Evolutionary conservation across 2,329 filamentous ascomycete species (phyloP).

Genomic region (Daldinia sp.): DNA sequence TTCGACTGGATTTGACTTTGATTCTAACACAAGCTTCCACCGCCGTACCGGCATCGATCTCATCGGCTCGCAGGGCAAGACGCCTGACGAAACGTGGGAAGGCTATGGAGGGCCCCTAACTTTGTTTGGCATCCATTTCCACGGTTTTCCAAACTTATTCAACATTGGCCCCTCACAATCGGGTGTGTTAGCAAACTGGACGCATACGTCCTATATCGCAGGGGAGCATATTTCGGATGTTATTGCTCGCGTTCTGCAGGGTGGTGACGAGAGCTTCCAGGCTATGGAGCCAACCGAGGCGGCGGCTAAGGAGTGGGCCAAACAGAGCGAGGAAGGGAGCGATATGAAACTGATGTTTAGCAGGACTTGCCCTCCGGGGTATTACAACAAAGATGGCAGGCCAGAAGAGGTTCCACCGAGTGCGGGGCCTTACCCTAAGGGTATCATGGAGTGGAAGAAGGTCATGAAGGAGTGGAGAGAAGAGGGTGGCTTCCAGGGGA

Average conservation of each 20-base stretch:
- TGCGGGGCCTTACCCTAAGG: background rate
- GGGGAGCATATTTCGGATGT: background rate
- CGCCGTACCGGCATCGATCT: background rate
- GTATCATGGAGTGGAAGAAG: slow-evolving; percentile 1
- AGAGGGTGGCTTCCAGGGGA: background rate
- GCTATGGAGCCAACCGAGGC: background rate
- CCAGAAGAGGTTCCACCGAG: background rate
- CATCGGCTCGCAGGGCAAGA: background rate
- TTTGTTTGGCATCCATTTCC: background rate
- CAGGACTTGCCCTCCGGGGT: background rate
- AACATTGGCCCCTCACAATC: background rate
- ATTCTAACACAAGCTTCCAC: background rate
- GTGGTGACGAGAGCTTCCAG: background rate
- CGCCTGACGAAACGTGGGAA: background rate
- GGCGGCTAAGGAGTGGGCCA: background rate
- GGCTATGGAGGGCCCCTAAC: background rate
- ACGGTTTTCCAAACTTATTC: background rate
- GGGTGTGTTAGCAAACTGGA: background rate
- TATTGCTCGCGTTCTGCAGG: background rate
- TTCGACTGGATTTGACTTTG: background rate
- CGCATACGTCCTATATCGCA: background rate
- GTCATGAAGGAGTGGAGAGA: slow-evolving; percentile 1
- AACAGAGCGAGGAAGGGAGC: background rate
- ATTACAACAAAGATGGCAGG: background rate
- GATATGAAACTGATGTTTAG: background rate